Conservation (phyloP, 2,329 filamentous ascomycete species). For the Sphaerulina populicola region DNA sequence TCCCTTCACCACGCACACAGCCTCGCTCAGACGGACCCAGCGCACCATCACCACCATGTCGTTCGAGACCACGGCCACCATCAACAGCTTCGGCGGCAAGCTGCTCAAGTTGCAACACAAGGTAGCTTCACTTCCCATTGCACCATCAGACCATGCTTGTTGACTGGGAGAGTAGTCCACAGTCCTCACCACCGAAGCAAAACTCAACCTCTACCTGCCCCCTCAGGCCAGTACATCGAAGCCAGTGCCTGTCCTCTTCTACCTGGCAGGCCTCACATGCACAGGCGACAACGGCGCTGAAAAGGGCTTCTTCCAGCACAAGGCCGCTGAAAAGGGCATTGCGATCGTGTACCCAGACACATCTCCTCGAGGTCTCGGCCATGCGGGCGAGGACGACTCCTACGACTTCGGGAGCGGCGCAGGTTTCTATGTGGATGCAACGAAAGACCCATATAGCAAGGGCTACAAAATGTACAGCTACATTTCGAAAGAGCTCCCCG, state of each 20-base stretch:
- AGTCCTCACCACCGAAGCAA: constrained; percentile 79
- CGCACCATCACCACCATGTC: constrained; percentile 50
- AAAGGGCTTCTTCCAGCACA: constrained; percentile 83
- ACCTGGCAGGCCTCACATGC: constrained; percentile 89
- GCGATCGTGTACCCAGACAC: constrained; percentile 96
- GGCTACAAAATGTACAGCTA: constrained; percentile 96
- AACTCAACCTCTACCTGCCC: constrained; percentile 84
- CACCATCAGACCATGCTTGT: constrained; percentile 3
- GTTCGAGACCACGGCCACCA: constrained; percentile 82
- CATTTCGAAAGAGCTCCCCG: constrained; percentile 78
- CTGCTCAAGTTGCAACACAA: constrained; percentile 85
- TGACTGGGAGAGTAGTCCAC: constrained; percentile 45
- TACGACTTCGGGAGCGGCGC: constrained; percentile 91
- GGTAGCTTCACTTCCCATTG: constrained; percentile 14
- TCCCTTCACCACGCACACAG: not conserved
- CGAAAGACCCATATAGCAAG: constrained; percentile 59
- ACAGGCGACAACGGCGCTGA: constrained; percentile 72
- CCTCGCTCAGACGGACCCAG: not conserved
- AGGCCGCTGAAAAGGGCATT: constrained; percentile 70
- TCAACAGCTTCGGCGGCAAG: constrained; percentile 86
- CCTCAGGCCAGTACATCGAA: constrained; percentile 53
- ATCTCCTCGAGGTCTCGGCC: constrained; percentile 70
- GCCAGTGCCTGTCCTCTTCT: constrained; percentile 79
- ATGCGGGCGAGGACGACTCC: constrained; percentile 74
- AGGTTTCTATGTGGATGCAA: constrained; percentile 90